These are phyloP conservation scores for Blastobotrys raffinosifermentans DNA, from an alignment of 1,139 yeast species.

Conservation along the genomic window DNA sequence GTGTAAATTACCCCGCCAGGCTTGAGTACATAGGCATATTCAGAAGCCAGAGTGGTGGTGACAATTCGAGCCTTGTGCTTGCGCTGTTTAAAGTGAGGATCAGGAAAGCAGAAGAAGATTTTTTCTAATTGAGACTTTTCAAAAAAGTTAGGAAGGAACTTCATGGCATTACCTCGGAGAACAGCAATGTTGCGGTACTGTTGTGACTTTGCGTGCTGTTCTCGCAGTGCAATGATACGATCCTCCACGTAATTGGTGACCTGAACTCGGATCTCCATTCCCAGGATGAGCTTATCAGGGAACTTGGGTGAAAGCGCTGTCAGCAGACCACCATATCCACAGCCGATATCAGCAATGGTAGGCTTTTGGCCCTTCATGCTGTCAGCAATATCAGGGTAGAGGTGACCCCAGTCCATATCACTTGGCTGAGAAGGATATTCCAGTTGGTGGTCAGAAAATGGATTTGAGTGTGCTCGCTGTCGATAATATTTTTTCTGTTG, in stretches of 20 bases:
- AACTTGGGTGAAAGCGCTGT: constrained; percentile 73
- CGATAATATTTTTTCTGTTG: constrained; percentile 82
- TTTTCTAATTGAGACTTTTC: constrained; percentile 65
- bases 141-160: constrained; percentile 91
- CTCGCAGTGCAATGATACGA: constrained; percentile 80
- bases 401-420: constrained; percentile 78
- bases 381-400: constrained; percentile 48
- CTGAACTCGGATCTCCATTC: constrained; percentile 97
- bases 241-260: constrained; percentile 97
- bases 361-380: constrained; percentile 44
- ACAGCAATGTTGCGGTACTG: constrained; percentile 79
- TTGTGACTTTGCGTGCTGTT: constrained; percentile 37
- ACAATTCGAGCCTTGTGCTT: constrained; percentile 96
- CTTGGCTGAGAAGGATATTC: constrained; percentile 81
- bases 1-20: constrained; percentile 91
- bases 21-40: constrained; percentile 82
- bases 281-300: constrained; percentile 69
- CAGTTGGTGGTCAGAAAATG: constrained; percentile 89
- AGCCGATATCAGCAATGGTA: constrained; percentile 93
- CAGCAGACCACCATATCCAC: constrained; percentile 94
- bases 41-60: constrained; percentile 80
- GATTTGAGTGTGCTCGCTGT: constrained; percentile 97
- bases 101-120: constrained; percentile 98
- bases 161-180: constrained; percentile 94
- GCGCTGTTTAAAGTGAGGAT: constrained; percentile 95